Evolutionary conservation across 805 yeast species (phyloP).

Genomic region (Cyberlindnera nakhonratchasimensis): DNA sequence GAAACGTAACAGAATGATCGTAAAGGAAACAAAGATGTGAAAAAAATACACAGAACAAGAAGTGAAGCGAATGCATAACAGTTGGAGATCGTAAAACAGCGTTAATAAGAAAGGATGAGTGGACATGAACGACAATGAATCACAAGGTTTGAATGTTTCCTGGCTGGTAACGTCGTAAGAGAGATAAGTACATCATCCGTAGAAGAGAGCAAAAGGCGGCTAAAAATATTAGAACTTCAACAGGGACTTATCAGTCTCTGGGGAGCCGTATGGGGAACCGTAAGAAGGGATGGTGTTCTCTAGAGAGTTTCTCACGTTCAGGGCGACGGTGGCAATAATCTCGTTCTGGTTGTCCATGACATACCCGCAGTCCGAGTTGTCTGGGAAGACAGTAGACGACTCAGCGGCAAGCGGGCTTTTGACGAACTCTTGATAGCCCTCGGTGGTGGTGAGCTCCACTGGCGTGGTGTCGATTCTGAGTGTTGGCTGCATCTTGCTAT

Average conservation of each 20-base stretch:
- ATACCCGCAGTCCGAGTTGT: conserved; percentile 35
- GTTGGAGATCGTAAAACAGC: conserved; percentile 8
- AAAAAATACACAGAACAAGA: no score
- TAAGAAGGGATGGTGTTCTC: conserved; percentile 17
- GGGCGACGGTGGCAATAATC: conserved; percentile 37
- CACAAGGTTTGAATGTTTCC: no score
- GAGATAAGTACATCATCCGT: background rate
- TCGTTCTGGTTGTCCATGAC: conserved; percentile 32
- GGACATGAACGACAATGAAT: no score
- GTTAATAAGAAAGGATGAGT: no score
- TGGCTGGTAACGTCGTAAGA: no score
- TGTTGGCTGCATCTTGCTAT: no score
- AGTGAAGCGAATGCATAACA: conserved; percentile 1
- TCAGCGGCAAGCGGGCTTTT: conserved; percentile 31
- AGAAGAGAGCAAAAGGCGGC: background rate
- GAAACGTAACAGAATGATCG: background rate
- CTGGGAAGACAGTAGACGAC: conserved; percentile 35
- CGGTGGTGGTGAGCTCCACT: conserved; percentile 37
- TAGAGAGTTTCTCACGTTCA: conserved; percentile 34
- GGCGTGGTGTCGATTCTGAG: conserved; percentile 31
- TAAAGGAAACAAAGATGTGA: background rate
- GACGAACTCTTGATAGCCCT: conserved; percentile 39
- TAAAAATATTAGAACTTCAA: conserved; percentile 6
- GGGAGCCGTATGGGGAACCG: conserved; percentile 11
- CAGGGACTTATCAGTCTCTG: conserved; percentile 13